Evolutionary conservation across 2,329 filamentous ascomycete genomes (phyloP).

Genomic region (Fusarium robinianum): DNA sequence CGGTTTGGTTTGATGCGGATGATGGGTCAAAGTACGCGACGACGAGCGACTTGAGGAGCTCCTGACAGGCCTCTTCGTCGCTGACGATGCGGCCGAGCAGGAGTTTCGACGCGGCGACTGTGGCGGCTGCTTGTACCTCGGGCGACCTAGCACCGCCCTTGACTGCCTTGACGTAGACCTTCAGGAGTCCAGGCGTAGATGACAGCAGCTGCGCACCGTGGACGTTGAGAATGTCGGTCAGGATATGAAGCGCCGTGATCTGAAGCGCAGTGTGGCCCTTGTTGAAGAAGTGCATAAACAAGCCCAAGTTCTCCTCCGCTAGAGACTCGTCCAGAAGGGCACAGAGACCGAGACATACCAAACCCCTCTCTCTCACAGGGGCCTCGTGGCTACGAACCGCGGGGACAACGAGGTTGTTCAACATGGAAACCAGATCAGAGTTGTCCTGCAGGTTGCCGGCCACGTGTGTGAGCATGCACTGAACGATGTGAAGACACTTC

Average conservation of each 20-base stretch:
- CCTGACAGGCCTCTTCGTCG: conserved; percentile 66
- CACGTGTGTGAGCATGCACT: conserved; percentile 96
- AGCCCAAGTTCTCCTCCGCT: conserved; percentile 85
- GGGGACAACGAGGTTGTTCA: conserved; percentile 95
- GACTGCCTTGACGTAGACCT: conserved; percentile 83
- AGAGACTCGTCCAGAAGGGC: conserved; percentile 89
- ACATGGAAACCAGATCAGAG: conserved; percentile 90
- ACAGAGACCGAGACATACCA: conserved; percentile 88
- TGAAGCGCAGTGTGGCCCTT: conserved; percentile 91
- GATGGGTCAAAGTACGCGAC: conserved; percentile 89
- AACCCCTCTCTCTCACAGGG: conserved; percentile 85
- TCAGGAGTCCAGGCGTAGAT: conserved; percentile 71
- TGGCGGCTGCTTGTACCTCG: conserved; percentile 80
- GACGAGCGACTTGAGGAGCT: conserved; percentile 83
- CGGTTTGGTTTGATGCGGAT: conserved; percentile 76
- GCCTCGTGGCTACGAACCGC: conserved; percentile 93
- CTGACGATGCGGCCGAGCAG: conserved; percentile 80
- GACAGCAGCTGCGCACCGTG: conserved; percentile 80
- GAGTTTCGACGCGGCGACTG: conserved; percentile 81
- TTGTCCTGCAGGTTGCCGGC: conserved; percentile 86
- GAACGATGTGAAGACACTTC: conserved; percentile 96
- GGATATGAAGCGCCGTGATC: conserved; percentile 85
- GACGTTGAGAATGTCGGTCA: conserved; percentile 90
- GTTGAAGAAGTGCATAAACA: conserved; percentile 95
- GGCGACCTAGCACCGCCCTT: conserved; percentile 70